These are phyloP conservation scores for Peronospora tabacina DNA, from an alignment of 352 stramenopile genomes.

Conservation along the genomic window DNA sequence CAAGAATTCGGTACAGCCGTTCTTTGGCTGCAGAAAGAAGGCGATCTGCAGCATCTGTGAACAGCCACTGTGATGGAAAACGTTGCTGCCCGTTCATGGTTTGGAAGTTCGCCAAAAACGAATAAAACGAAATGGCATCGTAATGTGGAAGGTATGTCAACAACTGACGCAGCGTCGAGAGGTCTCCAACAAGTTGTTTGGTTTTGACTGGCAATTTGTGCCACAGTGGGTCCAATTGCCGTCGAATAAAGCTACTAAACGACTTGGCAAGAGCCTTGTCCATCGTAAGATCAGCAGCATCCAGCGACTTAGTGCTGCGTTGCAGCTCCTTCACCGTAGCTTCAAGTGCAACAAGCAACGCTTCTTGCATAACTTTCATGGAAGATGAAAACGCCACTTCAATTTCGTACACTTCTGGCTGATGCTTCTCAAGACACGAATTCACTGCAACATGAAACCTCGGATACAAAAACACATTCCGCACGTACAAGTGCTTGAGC, in stretches of 20 bases:
- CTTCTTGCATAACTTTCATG: conserved; percentile 93
- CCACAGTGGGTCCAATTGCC: conserved; percentile 96
- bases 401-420: conserved; percentile 92
- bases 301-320: conserved; percentile 74
- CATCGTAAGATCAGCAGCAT: conserved; percentile 84
- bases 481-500: conserved; percentile 91
- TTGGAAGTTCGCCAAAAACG: conserved; percentile 89
- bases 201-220: conserved; percentile 89
- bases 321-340: conserved; percentile 92
- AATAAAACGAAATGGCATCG: conserved; percentile 95
- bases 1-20: conserved; percentile 84
- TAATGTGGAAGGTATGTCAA: conserved; percentile 93
- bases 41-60: conserved; percentile 89
- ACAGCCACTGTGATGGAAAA: conserved; percentile 91
- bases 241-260: conserved; percentile 51
- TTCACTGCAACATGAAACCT: conserved; percentile 91
- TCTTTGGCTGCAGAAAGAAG: conserved; percentile 91
- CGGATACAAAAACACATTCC: conserved; percentile 91
- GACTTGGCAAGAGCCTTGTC: conserved; percentile 90
- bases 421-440: conserved; percentile 71
- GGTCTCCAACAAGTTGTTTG: conserved; percentile 89
- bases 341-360: conserved; percentile 89
- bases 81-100: conserved; percentile 73
- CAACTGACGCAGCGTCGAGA: conserved; percentile 68
- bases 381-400: conserved; percentile 84